Evolutionary conservation across 2,329 filamentous ascomycete genomes (phyloP).

Genomic region (Metarhizium anisopliae): DNA sequence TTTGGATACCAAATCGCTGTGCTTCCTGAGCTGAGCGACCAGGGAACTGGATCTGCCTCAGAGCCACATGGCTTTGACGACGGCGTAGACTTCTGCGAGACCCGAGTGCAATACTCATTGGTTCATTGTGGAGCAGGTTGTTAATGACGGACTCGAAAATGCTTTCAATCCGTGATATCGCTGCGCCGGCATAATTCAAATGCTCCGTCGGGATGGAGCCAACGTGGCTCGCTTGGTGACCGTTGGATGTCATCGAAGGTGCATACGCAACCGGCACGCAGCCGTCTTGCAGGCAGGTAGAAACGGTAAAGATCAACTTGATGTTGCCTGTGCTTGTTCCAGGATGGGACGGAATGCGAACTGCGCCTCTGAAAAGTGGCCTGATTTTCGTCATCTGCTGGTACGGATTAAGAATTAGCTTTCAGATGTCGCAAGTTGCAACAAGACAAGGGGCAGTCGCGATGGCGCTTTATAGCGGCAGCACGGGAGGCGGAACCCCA

Average conservation of each 20-base stretch:
- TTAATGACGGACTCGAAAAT: constrained; percentile 22
- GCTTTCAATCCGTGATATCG: constrained; percentile 22
- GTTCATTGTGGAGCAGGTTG: constrained; percentile 14
- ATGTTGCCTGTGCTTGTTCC: background rate
- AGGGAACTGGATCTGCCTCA: constrained; percentile 31
- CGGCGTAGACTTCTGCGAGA: constrained; percentile 11
- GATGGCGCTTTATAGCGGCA: too few relatives aligned
- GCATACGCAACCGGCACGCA: background rate
- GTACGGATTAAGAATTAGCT: background rate
- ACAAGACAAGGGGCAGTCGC: too few relatives aligned
- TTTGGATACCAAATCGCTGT: constrained; percentile 41
- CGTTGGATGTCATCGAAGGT: background rate
- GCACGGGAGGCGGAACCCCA: too few relatives aligned
- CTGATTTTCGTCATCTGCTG: background rate
- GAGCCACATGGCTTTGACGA: constrained; percentile 3
- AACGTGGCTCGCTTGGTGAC: background rate
- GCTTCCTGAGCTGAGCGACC: constrained; percentile 37
- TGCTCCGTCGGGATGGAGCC: background rate
- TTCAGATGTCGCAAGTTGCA: too few relatives aligned
- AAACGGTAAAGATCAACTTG: background rate
- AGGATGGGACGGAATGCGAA: background rate
- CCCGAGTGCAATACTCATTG: constrained; percentile 18
- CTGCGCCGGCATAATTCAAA: constrained; percentile 2
- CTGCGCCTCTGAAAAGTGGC: background rate
- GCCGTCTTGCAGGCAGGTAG: too few relatives aligned